Base-by-base conservation (phyloP, 73 alveolate species). In the Halteria grandinella region DNA sequence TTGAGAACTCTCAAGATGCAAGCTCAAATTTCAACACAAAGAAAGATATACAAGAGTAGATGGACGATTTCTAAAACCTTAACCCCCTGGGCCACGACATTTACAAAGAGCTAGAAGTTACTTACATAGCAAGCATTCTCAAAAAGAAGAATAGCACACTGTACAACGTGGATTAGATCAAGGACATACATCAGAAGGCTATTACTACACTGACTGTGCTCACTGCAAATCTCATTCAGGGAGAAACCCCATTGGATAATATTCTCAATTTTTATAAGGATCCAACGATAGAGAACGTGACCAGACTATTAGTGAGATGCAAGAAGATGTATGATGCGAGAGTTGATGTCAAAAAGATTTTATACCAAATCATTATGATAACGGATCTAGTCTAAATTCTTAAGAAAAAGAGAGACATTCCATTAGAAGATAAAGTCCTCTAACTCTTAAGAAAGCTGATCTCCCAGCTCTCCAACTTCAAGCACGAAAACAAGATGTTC, bases 231-330 rank as follows among this genome's bases (percentile, higher is more conserved):
- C 18, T 62, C 3, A 25, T 62, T 18, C 23, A n/a, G 40, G 78
- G 78, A 39, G 78, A 62, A 20, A 23, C 43, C 40, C 47, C 60
- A 7, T 29, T 62, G 17, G 27, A 62, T 5, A 62, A 41, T 4
- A 62, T 62, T 4, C 43, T 62, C 44, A 6, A 39, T 3, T 39
- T 36, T 62, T 62, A 62, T 21, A 5, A 41, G 23, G 60, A 62
- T 31, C 60, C 60, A 15, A 40, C 18, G 27, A 8, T 57, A 41
- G 76, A 73, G 76, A 73, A 73, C 41, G 39, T 27, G 2, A 66
- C 55, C 14, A 73, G 63, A 43, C 57, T 73, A 2, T 66, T 73
- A 15, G 20, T 73, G 8, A 29, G 86, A 55, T 73, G 86, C 40
- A 73, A 73, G 40, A 34, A 50, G 17, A 55, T 73, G 69, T 55